Evolutionary conservation across 2,329 filamentous ascomycete species (phyloP).

Genomic region (Alternaria dauci): DNA sequence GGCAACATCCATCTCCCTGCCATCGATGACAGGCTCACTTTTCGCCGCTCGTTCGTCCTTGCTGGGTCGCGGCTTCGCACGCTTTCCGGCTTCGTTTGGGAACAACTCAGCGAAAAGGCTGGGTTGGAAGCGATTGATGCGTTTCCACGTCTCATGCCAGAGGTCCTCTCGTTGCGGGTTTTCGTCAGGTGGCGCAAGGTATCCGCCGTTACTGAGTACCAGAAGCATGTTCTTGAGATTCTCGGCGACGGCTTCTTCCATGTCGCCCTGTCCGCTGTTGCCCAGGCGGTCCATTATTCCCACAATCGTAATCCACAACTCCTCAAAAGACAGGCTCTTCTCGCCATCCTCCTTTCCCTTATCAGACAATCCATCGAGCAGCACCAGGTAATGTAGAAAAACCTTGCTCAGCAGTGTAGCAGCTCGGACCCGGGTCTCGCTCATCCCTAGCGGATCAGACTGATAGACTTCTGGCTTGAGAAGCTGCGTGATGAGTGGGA

Average conservation of each 20-base stretch:
- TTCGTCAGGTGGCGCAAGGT: constrained; percentile 74
- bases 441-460: constrained; percentile 90
- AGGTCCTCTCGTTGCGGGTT: constrained; percentile 60
- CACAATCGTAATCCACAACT: constrained; percentile 90
- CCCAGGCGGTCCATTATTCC: constrained; percentile 95
- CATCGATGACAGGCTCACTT: constrained; percentile 4
- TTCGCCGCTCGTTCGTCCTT: constrained; percentile 26
- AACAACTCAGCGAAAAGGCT: constrained; percentile 67
- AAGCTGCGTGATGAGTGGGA: constrained; percentile 85
- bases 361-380: constrained; percentile 74
- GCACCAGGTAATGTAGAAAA: constrained; percentile 89
- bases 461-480: constrained; percentile 96
- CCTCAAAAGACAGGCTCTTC: constrained; percentile 73
- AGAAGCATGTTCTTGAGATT: constrained; percentile 95
- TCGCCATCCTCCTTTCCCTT: constrained; percentile 8
- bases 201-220: constrained; percentile 91
- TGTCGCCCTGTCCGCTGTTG: constrained; percentile 90
- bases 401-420: constrained; percentile 93
- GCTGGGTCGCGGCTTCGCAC: constrained; percentile 30
- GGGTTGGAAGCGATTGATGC: constrained; percentile 68
- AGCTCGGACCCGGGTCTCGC: constrained; percentile 90
- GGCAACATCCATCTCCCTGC: constrained; percentile 21
- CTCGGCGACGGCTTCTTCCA: constrained; percentile 94
- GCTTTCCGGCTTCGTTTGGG: constrained; percentile 55
- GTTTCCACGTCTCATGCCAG: constrained; percentile 69